Base-by-base conservation (phyloP, 2,329 filamentous ascomycete genomes). In the Alternaria infectoria region DNA sequence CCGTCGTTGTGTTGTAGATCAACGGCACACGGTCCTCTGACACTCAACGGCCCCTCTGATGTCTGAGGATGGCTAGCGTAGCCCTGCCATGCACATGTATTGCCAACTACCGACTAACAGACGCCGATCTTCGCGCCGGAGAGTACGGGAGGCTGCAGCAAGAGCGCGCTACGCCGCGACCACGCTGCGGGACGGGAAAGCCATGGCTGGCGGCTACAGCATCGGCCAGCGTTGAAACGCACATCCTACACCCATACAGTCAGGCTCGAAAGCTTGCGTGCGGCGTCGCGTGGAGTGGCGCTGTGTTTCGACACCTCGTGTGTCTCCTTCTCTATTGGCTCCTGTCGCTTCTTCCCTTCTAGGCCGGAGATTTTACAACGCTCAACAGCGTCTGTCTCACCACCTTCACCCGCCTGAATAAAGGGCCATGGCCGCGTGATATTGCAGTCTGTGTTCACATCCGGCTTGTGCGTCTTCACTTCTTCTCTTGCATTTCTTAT, bases 201-300 rank as follows among this genome's bases (percentile, higher is more conserved):
- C 51, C 56, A 64, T 65, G 63, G 63, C 69, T 66, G 75, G 77
- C 77, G 77, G 74, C 76, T 80, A 79, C 75, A 74, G 65, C 63
- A 68, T 69, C 71, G 75, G 75, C 66, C 74, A 58, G 63, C 62
- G 67, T 72, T 77, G 76, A 79, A 78, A 78, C 76, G 62, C 67
- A 73, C 66, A 76, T 75, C 71, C 66, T 69, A 74, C 69, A 74
- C 66, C 63, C 70, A 73, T 49, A 62, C 63, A 72, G 58, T 70
- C 69, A 77, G 71, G 73, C 72, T 71, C 70, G 69, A 64, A 74
- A 73, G 76, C 73, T 75, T 77, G 64, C 74, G 63, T 75, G 69
- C 69, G 64, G 63, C 66, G 64, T 73, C 68, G 67, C 67, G 68
- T 73, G 70, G 64, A 64, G 72, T 77, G 72, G 75, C 73, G 71